Evolutionary conservation across 306 rosid genomes (phyloP).

Genomic region (Amphicarpaea edgeworthii): DNA sequence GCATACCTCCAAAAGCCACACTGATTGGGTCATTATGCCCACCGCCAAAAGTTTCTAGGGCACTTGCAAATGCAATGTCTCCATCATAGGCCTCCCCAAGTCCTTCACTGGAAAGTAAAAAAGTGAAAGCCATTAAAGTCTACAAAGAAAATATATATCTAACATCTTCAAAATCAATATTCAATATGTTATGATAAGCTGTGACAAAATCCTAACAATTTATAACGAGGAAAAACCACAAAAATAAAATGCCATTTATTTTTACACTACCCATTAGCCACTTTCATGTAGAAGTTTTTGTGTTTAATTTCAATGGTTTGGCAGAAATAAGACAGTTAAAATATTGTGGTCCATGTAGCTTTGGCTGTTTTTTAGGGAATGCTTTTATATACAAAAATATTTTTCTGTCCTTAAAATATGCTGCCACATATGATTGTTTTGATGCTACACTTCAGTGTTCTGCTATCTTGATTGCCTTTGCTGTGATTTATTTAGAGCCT

Average conservation of each 20-base stretch:
- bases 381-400: neutral
- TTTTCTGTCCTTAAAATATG: neutral
- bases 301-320: neutral
- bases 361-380: constrained; percentile 20
- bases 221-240: neutral
- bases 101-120: constrained; percentile 78
- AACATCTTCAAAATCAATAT: constrained; percentile 44
- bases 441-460: constrained; percentile 6
- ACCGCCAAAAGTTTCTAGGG: constrained; percentile 95
- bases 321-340: neutral
- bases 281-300: neutral
- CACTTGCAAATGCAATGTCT: constrained; percentile 98
- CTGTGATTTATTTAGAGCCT: neutral
- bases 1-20: constrained; percentile 97
- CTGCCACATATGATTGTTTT: neutral
- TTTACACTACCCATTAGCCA: neutral
- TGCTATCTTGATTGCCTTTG: constrained; percentile 6
- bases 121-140: constrained; percentile 45
- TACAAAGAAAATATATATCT: constrained; percentile 25
- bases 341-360: neutral
- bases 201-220: constrained; percentile 31
- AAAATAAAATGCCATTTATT: neutral
- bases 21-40: constrained; percentile 99
- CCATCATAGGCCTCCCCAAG: constrained; percentile 99
- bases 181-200: constrained; percentile 3